phyloP scores from a whole-genome alignment of 2,329 filamentous ascomycete genomes.

The Colletotrichum australisinense region DNA sequence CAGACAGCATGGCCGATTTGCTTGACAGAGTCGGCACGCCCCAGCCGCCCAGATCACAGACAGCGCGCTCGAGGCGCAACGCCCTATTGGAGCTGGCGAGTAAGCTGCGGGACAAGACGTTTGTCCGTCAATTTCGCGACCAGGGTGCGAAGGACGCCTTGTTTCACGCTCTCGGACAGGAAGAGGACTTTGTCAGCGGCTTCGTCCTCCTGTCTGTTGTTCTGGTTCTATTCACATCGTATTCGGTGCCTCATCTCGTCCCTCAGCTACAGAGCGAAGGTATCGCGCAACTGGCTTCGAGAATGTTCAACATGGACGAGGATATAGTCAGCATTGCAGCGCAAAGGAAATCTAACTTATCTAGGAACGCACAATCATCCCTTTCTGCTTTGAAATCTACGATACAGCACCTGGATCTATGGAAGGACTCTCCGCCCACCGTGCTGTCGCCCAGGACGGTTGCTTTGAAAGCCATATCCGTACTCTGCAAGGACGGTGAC shows the following conservation, averaged over 20 bases:
- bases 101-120: slow-evolving; percentile 71
- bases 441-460: slow-evolving; percentile 72
- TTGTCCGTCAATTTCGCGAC: slow-evolving; percentile 77
- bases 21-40: slow-evolving; percentile 69
- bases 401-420: slow-evolving; percentile 66
- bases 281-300: slow-evolving; percentile 64
- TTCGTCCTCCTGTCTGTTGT: slow-evolving; percentile 75
- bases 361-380: slow-evolving; percentile 70
- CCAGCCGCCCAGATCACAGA: slow-evolving; percentile 53
- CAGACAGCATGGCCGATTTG: slow-evolving; percentile 74
- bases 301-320: slow-evolving; percentile 62
- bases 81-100: slow-evolving; percentile 70
- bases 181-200: slow-evolving; percentile 70
- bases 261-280: slow-evolving; percentile 67
- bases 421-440: slow-evolving; percentile 64
- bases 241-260: slow-evolving; percentile 69
- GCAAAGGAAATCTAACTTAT: slow-evolving; percentile 76
- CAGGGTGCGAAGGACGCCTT: slow-evolving; percentile 78
- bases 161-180: slow-evolving; percentile 68
- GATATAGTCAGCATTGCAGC: slow-evolving; percentile 72
- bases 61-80: slow-evolving; percentile 65
- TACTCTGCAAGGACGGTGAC: slow-evolving; percentile 25
- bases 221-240: slow-evolving; percentile 69
- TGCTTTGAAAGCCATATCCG: slow-evolving; percentile 68
- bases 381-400: slow-evolving; percentile 65